Evolutionary conservation across 768 basidiomycete species (phyloP).

Genomic region (Tylopilus sp.): DNA sequence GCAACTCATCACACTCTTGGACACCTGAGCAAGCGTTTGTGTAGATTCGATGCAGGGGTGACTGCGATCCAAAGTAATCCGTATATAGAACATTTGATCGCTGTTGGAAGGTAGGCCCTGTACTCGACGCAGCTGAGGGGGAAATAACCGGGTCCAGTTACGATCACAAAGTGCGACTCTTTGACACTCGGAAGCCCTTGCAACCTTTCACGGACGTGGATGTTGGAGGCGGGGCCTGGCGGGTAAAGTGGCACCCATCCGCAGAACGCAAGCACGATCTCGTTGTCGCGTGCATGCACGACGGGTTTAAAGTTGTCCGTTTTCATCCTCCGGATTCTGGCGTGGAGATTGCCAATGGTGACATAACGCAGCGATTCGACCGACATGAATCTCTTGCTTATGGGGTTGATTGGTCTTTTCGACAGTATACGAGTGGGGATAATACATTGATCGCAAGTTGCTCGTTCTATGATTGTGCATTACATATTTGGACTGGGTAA

Average conservation of each 20-base stretch:
- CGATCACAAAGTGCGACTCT: slow-evolving; percentile 73
- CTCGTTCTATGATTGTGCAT: slow-evolving; percentile 90
- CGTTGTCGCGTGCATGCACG: slow-evolving; percentile 96
- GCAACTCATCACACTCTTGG: background rate
- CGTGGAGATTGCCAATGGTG: slow-evolving; percentile 6
- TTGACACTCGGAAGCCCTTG: slow-evolving; percentile 71
- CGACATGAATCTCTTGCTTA: slow-evolving; percentile 84
- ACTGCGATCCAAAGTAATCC: slow-evolving; percentile 88
- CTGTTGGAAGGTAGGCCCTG: slow-evolving; percentile 80
- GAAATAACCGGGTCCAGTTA: slow-evolving; percentile 52
- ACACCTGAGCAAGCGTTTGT: slow-evolving; percentile 1
- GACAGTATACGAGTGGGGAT: slow-evolving; percentile 19
- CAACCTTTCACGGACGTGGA: slow-evolving; percentile 55
- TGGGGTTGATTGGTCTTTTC: slow-evolving; percentile 85
- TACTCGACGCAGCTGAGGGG: background rate
- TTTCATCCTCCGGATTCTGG: slow-evolving; percentile 12
- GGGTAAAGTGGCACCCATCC: slow-evolving; percentile 93
- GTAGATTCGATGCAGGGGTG: slow-evolving; percentile 88
- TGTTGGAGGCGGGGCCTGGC: slow-evolving; percentile 92
- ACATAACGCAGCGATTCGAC: slow-evolving; percentile 60
- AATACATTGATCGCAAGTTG: slow-evolving; percentile 75
- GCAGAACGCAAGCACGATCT: slow-evolving; percentile 63
- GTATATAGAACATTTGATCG: slow-evolving; percentile 72
- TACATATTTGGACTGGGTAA: slow-evolving; percentile 79
- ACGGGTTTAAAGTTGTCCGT: slow-evolving; percentile 82